Percentiles rank a stretch among this genome's conserved stretches.
phyloP scores from a whole-genome alignment of 2,329 filamentous ascomycete genomes.

The Penicillium sp. region DNA sequence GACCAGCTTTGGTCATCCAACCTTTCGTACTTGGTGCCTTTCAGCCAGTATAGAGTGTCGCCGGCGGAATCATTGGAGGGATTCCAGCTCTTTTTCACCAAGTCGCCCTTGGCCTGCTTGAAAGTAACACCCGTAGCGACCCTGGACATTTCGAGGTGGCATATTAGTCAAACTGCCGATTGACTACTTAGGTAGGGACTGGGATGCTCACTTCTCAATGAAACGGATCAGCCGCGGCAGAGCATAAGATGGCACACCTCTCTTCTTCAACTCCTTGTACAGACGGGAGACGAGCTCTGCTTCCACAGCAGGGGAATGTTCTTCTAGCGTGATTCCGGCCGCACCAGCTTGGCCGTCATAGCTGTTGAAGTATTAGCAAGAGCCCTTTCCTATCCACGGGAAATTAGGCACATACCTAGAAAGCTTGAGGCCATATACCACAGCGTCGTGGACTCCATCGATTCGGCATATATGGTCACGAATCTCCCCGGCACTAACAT shows the following conservation, averaged over 20 bases:
- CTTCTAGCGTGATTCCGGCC: constrained; percentile 46
- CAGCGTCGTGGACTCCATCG: constrained; percentile 43
- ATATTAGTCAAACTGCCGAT: constrained; percentile 5
- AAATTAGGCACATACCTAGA: constrained; percentile 33
- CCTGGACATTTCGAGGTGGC: constrained; percentile 18
- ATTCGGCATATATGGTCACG: constrained; percentile 45
- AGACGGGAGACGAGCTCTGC: constrained; percentile 39
- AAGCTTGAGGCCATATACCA: constrained; percentile 47
- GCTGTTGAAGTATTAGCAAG: constrained; percentile 23
- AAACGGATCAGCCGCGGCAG: constrained; percentile 49
- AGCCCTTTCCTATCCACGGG: background rate
- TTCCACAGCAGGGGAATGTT: constrained; percentile 29
- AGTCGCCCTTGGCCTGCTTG: constrained; percentile 49
- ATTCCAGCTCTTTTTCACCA: constrained; percentile 45
- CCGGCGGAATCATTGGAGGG: constrained; percentile 30
- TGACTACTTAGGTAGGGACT: too few relatives aligned
- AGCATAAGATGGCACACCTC: constrained; percentile 48
- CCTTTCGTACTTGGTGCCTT: constrained; percentile 40
- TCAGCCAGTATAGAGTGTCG: constrained; percentile 47
- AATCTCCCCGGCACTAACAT: constrained; percentile 48
- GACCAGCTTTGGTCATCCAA: constrained; percentile 42
- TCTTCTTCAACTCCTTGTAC: constrained; percentile 40
- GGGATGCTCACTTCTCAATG: constrained; percentile 43
- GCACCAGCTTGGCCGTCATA: constrained; percentile 52
- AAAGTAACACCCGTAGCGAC: constrained; percentile 51